phyloP scores from a whole-genome alignment of 2,329 filamentous ascomycete genomes.

The Zasmidium angulare region DNA sequence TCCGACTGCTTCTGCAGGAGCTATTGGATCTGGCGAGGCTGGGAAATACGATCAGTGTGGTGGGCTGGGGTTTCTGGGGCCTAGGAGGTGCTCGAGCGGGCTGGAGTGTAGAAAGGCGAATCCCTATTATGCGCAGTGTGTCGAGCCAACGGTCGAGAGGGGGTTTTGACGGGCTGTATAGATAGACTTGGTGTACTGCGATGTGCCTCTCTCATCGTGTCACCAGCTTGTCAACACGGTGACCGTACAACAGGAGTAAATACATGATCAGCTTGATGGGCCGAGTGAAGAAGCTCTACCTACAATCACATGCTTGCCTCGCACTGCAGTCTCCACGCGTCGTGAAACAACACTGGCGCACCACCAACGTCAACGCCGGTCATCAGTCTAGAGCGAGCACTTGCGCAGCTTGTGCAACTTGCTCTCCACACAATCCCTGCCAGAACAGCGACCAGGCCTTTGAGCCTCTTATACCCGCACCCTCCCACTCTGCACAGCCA shows the following conservation, averaged over 20 bases:
- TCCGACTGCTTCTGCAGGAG: not conserved
- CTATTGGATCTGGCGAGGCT: not conserved
- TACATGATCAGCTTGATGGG: too few relatives aligned
- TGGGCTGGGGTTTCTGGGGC: constrained; percentile 10
- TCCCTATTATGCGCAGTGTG: constrained; percentile 14
- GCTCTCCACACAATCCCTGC: not conserved
- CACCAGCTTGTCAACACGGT: too few relatives aligned
- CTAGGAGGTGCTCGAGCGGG: constrained; percentile 5
- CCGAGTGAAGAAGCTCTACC: too few relatives aligned
- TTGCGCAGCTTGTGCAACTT: too few relatives aligned
- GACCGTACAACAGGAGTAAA: too few relatives aligned
- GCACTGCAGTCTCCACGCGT: too few relatives aligned
- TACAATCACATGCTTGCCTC: too few relatives aligned
- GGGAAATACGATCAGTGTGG: constrained; percentile 14
- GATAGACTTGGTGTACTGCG: not conserved
- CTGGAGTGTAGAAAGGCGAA: constrained; percentile 11
- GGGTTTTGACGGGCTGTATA: not conserved
- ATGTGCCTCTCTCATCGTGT: too few relatives aligned
- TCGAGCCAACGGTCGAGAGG: not conserved
- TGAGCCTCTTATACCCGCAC: not conserved
- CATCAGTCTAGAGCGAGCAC: not conserved
- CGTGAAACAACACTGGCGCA: too few relatives aligned
- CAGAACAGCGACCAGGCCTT: not conserved
- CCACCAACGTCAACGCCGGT: too few relatives aligned
- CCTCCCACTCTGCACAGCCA: not conserved